Evolutionary conservation across 2,329 filamentous ascomycete species (phyloP).

Genomic region (Exophiala bonariae): DNA sequence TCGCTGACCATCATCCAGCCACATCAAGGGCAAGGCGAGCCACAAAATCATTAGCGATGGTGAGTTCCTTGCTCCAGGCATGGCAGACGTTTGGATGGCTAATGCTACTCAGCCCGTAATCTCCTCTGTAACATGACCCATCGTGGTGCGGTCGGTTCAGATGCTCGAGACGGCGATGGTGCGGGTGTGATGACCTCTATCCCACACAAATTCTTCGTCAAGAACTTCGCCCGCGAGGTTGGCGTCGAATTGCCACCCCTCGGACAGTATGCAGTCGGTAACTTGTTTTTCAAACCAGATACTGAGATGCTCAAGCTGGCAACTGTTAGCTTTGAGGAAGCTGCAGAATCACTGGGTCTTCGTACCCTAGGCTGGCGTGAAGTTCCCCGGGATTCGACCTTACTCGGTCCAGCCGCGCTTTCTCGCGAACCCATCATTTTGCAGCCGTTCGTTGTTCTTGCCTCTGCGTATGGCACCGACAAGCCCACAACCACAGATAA

Average conservation of each 20-base stretch:
- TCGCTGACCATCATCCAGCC: conserved; percentile 51
- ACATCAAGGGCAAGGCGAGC: conserved; percentile 95
- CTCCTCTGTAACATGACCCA: conserved; percentile 99
- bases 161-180: conserved; percentile 96
- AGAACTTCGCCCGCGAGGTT: conserved; percentile 93
- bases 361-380: conserved; percentile 95
- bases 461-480: conserved; percentile 78
- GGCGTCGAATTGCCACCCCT: conserved; percentile 81
- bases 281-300: conserved; percentile 98
- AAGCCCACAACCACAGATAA: conserved; percentile 77
- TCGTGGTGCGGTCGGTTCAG: conserved; percentile 94
- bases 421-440: conserved; percentile 94
- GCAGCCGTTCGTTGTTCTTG: conserved; percentile 90
- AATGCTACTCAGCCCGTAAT: conserved; percentile 67
- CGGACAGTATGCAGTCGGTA: conserved; percentile 95
- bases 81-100: conserved; percentile 2
- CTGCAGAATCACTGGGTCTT: conserved; percentile 82
- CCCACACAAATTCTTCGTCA: conserved; percentile 96
- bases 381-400: conserved; percentile 87
- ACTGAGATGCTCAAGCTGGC: conserved; percentile 86
- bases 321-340: conserved; percentile 88
- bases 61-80: conserved; percentile 46
- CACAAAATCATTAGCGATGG: conserved; percentile 99
- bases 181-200: conserved; percentile 99
- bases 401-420: conserved; percentile 87